Evolutionary conservation across 148 eudicot genomes (phyloP), one percentile per base, ranked within the genome.

Genomic region (Chenopodium suecicum): DNA sequence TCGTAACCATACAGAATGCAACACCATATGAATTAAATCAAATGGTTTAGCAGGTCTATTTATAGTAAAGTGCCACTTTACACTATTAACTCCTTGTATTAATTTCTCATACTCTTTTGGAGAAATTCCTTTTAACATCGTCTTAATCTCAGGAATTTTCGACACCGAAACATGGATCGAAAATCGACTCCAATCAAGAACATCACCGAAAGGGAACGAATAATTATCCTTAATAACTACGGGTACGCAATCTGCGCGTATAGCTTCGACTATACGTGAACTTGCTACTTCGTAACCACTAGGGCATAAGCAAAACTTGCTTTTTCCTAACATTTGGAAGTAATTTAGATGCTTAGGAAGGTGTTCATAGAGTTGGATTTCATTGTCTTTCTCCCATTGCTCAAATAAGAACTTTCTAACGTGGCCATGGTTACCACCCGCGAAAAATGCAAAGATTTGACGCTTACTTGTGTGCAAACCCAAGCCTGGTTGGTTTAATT

Each of bases 241-340:
- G 0, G 93, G 93, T 2, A 90, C 90, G 56, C 93, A 90, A 7
- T 89, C 88, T n/a, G 81, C 81, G 78, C 83, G 86, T 9, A 91
- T 86, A 0, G 84, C 89, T 67, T 91, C 93, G 0, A 91, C 89
- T 80, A 89, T 85, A 79, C 93, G 83, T 19, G 93, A 91, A 50
- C 91, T 89, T 1, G 93, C 93, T 2, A 90, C 91, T 75, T 90
- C 93, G 34, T 85, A 88, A 19, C 93, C 91, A 46, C 91, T 89
- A 1, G 93, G 90, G 46, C 91, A 91, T 9, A 91, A 78, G 88
- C 93, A 91, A 80, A 72, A 91, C 73, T 74, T 86, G 70, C 83
- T 86, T 70, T 84, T 69, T 16, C 87, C 86, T 77, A 91, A 68
- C 86, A 88, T 82, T 16, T 73, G 80, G 23, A 67, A 82, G 73